Percentiles rank a stretch among this genome's conserved stretches.
phyloP scores from a whole-genome alignment of 108 stramenopile species.

The Skeletonema potamos region DNA sequence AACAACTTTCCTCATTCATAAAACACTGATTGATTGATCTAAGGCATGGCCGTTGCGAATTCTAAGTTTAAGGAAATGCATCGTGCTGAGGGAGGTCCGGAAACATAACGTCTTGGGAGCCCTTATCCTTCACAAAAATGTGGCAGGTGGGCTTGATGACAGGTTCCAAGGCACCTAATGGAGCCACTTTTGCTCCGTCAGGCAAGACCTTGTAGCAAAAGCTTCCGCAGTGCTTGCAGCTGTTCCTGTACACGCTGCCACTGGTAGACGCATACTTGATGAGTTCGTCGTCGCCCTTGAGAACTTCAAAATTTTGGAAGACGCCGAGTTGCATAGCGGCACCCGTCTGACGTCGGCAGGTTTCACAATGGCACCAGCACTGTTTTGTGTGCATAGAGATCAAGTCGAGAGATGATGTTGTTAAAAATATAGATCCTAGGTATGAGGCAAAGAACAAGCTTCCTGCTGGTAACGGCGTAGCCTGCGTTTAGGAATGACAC shows the following conservation, averaged over 20 bases:
- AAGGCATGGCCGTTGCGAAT: background rate
- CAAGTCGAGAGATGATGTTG: too few species aligned
- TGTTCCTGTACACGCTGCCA: constrained; percentile 30
- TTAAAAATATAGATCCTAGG: too few species aligned
- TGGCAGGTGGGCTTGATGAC: constrained; percentile 48
- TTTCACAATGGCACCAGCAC: constrained; percentile 43
- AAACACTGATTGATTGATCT: background rate
- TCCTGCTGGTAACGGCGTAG: too few species aligned
- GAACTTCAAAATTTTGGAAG: constrained; percentile 28
- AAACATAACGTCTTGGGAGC: constrained; percentile 44
- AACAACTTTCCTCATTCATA: background rate
- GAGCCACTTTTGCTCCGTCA: constrained; percentile 25
- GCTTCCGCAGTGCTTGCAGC: constrained; percentile 37
- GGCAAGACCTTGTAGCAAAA: constrained; percentile 45
- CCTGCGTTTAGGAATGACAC: too few species aligned
- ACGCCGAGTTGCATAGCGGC: constrained; percentile 48
- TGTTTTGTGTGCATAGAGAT: background rate
- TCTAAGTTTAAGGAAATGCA: constrained; percentile 32
- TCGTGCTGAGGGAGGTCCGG: constrained; percentile 44
- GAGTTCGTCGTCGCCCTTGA: constrained; percentile 37
- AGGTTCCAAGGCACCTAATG: constrained; percentile 29
- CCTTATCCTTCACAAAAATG: constrained; percentile 52
- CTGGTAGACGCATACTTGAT: constrained; percentile 27
- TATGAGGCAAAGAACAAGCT: too few species aligned
- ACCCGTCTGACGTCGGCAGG: constrained; percentile 37